Percentiles rank a stretch among this genome's conserved stretches.
phyloP scores from a whole-genome alignment of 1,284 basidiomycete genomes.

The Cystobasidium pallidum region DNA sequence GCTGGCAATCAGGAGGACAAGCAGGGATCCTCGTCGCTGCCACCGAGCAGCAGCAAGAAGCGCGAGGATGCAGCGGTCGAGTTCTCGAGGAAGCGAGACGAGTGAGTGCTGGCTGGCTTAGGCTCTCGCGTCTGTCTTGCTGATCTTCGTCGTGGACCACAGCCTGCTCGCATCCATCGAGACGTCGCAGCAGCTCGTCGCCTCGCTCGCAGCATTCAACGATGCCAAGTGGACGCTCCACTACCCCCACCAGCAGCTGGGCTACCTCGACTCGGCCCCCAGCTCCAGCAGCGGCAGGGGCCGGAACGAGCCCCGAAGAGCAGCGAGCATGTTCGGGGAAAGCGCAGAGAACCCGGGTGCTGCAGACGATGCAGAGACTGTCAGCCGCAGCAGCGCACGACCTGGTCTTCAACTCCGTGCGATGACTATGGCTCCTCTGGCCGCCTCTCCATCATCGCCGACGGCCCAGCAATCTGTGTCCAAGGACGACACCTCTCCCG shows the following conservation, averaged over 20 bases:
- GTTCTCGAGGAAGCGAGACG: slow-evolving; percentile 50
- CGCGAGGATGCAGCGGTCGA: slow-evolving; percentile 41
- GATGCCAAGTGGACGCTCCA: slow-evolving; percentile 50
- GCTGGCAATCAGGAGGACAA: background rate
- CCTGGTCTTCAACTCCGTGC: slow-evolving; percentile 20
- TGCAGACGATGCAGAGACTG: slow-evolving; percentile 25
- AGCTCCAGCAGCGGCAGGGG: slow-evolving; percentile 3
- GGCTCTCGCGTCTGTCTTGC: no score
- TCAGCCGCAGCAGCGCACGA: slow-evolving; percentile 15
- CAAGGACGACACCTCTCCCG: slow-evolving; percentile 1
- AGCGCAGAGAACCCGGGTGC: slow-evolving; percentile 2
- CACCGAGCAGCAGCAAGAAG: slow-evolving; percentile 26
- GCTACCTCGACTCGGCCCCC: slow-evolving; percentile 41
- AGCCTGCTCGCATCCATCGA: slow-evolving; percentile 50
- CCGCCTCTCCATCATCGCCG: slow-evolving; percentile 2
- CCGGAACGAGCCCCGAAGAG: slow-evolving; percentile 6
- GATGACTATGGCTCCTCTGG: slow-evolving; percentile 18
- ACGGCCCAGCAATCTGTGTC: background rate
- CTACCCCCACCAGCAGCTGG: slow-evolving; percentile 51
- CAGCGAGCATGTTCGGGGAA: slow-evolving; percentile 25
- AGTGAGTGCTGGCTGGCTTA: slow-evolving; percentile 44
- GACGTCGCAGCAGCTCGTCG: slow-evolving; percentile 40
- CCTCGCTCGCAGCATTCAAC: slow-evolving; percentile 38
- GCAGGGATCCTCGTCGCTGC: background rate
- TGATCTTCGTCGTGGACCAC: no score